phyloP scores from a whole-genome alignment of 176 grass and related monocot genomes.

The Echinochloa phyllopogon region DNA sequence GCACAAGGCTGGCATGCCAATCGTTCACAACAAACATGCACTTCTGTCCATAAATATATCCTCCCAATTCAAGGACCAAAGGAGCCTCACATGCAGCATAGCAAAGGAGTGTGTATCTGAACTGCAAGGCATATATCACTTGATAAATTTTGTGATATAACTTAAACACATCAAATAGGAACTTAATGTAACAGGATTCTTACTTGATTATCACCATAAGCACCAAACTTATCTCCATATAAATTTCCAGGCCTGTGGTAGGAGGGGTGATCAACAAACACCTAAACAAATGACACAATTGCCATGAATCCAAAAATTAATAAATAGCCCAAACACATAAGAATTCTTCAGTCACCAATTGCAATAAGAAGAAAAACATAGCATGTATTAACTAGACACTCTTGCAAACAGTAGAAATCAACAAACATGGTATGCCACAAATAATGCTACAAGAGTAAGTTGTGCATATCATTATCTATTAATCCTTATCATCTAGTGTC shows the following conservation, averaged over 20 bases:
- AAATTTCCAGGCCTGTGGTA: slow-evolving; percentile 92
- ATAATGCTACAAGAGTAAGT: not conserved
- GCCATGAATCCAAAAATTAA: slow-evolving; percentile 20
- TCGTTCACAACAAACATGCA: slow-evolving; percentile 96
- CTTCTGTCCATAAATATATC: slow-evolving; percentile 84
- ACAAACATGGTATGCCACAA: not conserved
- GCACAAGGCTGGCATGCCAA: slow-evolving; percentile 98
- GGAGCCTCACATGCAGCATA: slow-evolving; percentile 97
- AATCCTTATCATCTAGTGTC: not conserved
- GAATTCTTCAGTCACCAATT: not conserved
- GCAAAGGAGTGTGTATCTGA: slow-evolving; percentile 85
- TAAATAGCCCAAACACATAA: not conserved
- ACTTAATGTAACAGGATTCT: slow-evolving; percentile 14
- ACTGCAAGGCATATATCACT: slow-evolving; percentile 64
- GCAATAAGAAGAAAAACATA: slow-evolving; percentile 13
- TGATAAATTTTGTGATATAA: slow-evolving; percentile 5
- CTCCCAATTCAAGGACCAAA: slow-evolving; percentile 91
- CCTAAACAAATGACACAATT: slow-evolving; percentile 50
- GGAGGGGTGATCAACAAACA: slow-evolving; percentile 88
- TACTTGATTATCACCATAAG: slow-evolving; percentile 98
- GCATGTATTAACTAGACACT: slow-evolving; percentile 22
- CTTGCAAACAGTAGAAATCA: slow-evolving; percentile 15
- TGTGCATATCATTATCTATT: slow-evolving; percentile 13
- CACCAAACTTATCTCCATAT: slow-evolving; percentile 86
- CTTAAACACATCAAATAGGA: slow-evolving; percentile 6